A percentile compares a stretch with the other conserved stretches of the same genome.
phyloP scores from a whole-genome alignment of 768 basidiomycete genomes.

The Pleurotus sapidus region DNA sequence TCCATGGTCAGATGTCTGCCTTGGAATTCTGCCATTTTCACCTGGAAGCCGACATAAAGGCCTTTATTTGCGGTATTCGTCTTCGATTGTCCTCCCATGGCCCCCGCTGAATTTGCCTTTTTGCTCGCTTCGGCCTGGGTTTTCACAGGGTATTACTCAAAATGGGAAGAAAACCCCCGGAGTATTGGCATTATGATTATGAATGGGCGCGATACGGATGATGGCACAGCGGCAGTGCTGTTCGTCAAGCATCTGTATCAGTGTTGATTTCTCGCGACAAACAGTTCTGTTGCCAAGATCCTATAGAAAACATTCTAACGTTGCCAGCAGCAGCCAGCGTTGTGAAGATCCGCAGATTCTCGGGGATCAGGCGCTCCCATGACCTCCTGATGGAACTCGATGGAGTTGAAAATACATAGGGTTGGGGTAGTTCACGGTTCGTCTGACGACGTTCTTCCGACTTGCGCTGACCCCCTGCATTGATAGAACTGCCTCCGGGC shows the following conservation, averaged over 20 bases:
- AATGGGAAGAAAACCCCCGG: neutral
- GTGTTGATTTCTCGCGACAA: neutral
- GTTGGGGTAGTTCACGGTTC: too few species aligned
- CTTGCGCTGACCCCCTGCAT: too few species aligned
- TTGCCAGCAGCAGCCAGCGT: too few species aligned
- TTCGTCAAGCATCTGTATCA: neutral
- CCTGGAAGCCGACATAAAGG: neutral
- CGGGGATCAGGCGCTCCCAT: too few species aligned
- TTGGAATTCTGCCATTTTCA: neutral
- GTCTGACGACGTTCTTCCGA: too few species aligned
- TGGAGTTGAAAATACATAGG: too few species aligned
- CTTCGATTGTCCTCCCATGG: neutral
- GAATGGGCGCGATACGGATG: neutral
- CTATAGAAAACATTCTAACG: neutral
- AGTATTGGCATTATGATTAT: neutral
- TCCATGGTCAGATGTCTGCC: neutral
- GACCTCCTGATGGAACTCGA: too few species aligned
- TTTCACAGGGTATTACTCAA: neutral
- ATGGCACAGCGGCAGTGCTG: neutral
- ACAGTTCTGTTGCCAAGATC: slow-evolving; percentile 5
- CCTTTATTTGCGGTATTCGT: neutral
- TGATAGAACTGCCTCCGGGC: too few species aligned
- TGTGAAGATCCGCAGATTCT: too few species aligned
- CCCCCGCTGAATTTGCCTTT: neutral
- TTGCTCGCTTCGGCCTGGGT: neutral